phyloP scores from a whole-genome alignment of 306 rosid species.

The Datisca glomerata region DNA sequence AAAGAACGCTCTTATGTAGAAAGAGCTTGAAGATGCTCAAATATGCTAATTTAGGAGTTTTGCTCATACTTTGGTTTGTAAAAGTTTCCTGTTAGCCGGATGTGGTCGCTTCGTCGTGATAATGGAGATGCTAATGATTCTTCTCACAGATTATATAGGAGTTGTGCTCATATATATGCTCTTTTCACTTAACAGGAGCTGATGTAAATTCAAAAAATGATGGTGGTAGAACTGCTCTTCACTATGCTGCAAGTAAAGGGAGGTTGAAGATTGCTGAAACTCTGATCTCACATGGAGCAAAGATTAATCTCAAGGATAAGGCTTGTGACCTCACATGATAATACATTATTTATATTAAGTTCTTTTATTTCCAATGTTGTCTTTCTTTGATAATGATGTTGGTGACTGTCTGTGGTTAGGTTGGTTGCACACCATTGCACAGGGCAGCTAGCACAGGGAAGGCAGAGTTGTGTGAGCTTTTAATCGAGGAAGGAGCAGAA shows the following conservation, averaged over 20 bases:
- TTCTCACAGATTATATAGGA: too few species aligned
- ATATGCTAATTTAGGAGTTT: too few species aligned
- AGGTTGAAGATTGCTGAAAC: constrained; percentile 62
- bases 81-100: too few species aligned
- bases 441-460: constrained; percentile 89
- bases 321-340: constrained; percentile 23
- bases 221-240: constrained; percentile 88
- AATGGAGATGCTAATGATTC: too few species aligned
- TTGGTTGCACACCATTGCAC: constrained; percentile 92
- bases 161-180: constrained; percentile 7
- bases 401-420: too few species aligned
- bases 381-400: background rate
- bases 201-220: constrained; percentile 56
- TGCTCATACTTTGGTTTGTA: too few species aligned
- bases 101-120: too few species aligned
- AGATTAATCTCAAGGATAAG: constrained; percentile 68
- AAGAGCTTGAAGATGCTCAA: too few species aligned
- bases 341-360: background rate
- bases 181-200: constrained; percentile 46
- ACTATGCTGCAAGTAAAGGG: constrained; percentile 91
- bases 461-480: constrained; percentile 65
- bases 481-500: constrained; percentile 97
- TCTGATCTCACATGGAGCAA: constrained; percentile 65
- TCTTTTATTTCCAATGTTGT: background rate
- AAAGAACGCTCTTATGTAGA: too few species aligned